These are phyloP conservation scores for Mayamaea pseudoterrestris DNA, from an alignment of 108 stramenopile species.

Conservation along the genomic window DNA sequence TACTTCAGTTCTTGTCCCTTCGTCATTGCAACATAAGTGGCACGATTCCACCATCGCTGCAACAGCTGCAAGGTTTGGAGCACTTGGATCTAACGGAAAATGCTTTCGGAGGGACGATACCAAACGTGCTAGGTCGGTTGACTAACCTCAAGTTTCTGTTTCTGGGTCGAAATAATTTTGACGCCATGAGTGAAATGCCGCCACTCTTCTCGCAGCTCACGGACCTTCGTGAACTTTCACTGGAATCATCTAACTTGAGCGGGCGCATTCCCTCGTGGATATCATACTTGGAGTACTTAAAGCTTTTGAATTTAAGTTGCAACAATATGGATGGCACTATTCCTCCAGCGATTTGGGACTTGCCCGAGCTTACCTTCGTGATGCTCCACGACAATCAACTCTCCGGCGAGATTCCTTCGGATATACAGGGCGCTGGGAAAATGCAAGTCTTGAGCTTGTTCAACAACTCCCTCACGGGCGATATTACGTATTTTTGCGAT, in stretches of 20 bases:
- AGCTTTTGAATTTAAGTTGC: constrained; percentile 23
- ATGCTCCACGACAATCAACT: constrained; percentile 26
- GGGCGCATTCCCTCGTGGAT: constrained; percentile 20
- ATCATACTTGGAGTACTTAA: constrained; percentile 12
- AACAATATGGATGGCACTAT: constrained; percentile 20
- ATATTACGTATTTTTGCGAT: constrained; percentile 7
- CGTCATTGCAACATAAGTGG: constrained; percentile 9
- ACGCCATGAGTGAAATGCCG: constrained; percentile 1
- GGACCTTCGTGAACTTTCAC: constrained; percentile 19
- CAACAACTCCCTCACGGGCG: constrained; percentile 13
- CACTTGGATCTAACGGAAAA: constrained; percentile 22
- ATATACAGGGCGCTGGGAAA: constrained; percentile 4
- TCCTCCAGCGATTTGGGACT: constrained; percentile 7
- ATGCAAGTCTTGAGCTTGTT: constrained; percentile 17
- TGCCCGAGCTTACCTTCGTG: constrained; percentile 10
- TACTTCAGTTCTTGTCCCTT: constrained; percentile 14
- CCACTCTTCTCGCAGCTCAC: constrained; percentile 10
- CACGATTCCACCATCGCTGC: constrained; percentile 7
- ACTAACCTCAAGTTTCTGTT: constrained; percentile 12
- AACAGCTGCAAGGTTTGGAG: constrained; percentile 3
- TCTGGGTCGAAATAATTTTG: constrained; percentile 6
- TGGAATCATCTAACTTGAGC: constrained; percentile 19
- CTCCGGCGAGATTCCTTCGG: constrained; percentile 21
- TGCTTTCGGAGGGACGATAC: constrained; percentile 12
- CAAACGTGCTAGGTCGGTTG: constrained; percentile 11